Conservation (phyloP, 2,329 filamentous ascomycete species). For the Fusarium torulosum region DNA sequence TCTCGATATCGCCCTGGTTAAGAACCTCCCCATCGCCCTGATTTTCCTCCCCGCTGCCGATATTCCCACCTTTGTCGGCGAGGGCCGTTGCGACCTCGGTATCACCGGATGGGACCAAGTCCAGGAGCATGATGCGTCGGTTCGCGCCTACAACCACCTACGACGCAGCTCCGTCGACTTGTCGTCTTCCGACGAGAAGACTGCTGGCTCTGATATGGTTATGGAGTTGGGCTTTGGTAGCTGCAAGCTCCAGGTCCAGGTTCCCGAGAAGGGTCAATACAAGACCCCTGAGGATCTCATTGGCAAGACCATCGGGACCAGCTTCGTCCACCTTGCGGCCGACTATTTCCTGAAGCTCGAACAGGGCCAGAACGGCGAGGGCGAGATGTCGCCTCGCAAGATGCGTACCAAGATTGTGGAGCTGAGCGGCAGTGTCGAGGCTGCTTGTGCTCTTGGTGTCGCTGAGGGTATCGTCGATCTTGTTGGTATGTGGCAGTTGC, state of each 20-base stretch:
- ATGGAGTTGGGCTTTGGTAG: slow-evolving; percentile 90
- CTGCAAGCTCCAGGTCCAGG: slow-evolving; percentile 97
- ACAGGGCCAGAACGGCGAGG: slow-evolving; percentile 59
- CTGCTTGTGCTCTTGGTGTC: slow-evolving; percentile 93
- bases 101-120: slow-evolving; percentile 97
- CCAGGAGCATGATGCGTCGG: slow-evolving; percentile 83
- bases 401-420: slow-evolving; percentile 91
- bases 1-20: slow-evolving; percentile 96
- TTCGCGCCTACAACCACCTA: slow-evolving; percentile 62
- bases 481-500: slow-evolving; percentile 77
- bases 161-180: slow-evolving; percentile 58
- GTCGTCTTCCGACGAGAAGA: slow-evolving; percentile 54
- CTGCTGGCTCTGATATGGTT: slow-evolving; percentile 81
- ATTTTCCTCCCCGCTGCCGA: slow-evolving; percentile 97
- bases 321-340: slow-evolving; percentile 87
- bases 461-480: slow-evolving; percentile 98
- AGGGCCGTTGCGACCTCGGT: slow-evolving; percentile 91
- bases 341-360: slow-evolving; percentile 89
- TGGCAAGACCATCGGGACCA: slow-evolving; percentile 94
- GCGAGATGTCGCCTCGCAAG: slow-evolving; percentile 58
- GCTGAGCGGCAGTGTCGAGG: slow-evolving; percentile 95
- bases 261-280: slow-evolving; percentile 85
- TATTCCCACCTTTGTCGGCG: slow-evolving; percentile 96
- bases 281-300: slow-evolving; percentile 79
- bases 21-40: slow-evolving; percentile 94